phyloP scores from a whole-genome alignment of 345 rosid genomes.

The Salix exigua region DNA sequence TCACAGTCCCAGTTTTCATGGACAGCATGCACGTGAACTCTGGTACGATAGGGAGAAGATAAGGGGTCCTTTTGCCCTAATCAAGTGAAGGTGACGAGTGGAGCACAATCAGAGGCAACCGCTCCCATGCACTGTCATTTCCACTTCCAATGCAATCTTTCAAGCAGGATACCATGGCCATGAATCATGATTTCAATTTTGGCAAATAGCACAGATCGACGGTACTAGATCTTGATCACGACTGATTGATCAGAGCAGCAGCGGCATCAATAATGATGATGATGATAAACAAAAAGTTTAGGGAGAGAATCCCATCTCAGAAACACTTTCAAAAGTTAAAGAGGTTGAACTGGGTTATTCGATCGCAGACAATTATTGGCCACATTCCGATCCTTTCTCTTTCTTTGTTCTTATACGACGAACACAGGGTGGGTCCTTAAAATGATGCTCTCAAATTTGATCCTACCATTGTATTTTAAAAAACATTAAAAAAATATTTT shows the following conservation, averaged over 20 bases:
- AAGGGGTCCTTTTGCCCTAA: background rate
- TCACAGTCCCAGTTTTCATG: too few relatives aligned
- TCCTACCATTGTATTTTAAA: too few relatives aligned
- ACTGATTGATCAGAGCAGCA: background rate
- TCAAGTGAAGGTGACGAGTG: background rate
- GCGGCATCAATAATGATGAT: too few relatives aligned
- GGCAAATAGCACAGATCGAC: background rate
- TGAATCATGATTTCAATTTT: too few relatives aligned
- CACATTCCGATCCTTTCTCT: too few relatives aligned
- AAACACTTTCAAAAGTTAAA: too few relatives aligned
- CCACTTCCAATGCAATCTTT: constrained; percentile 11
- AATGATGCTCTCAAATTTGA: too few relatives aligned
- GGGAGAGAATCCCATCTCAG: background rate
- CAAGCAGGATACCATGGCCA: background rate
- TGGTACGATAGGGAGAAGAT: background rate
- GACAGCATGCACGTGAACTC: background rate
- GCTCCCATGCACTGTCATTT: background rate
- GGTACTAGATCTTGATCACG: background rate
- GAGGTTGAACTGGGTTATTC: background rate
- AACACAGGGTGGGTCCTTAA: background rate
- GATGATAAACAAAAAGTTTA: too few relatives aligned
- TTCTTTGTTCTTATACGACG: background rate
- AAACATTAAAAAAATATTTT: too few relatives aligned
- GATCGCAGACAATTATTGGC: background rate
- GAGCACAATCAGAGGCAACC: background rate